These are phyloP conservation scores for Phytophthora hibernalis DNA, from an alignment of 352 stramenopile species.

Conservation along the genomic window DNA sequence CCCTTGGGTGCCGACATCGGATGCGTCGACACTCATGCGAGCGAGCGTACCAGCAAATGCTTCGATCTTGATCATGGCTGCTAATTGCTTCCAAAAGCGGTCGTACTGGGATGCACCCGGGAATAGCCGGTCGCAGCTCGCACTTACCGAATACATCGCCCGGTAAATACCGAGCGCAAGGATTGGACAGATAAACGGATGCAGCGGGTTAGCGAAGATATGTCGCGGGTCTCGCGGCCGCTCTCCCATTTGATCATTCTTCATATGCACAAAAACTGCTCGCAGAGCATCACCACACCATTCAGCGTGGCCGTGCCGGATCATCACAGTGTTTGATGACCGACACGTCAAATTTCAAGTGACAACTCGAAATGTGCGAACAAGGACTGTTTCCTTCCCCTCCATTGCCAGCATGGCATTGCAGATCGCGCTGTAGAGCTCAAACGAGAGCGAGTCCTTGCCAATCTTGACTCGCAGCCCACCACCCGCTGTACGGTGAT, in stretches of 20 bases:
- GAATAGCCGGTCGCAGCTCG: no score
- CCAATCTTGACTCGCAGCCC: neutral
- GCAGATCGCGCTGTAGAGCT: neutral
- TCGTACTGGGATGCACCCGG: no score
- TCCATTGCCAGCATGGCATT: neutral
- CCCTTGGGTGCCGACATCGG: no score
- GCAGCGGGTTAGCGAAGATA: conserved; percentile 1
- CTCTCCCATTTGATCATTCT: conserved; percentile 35
- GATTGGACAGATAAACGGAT: neutral
- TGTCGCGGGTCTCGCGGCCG: conserved; percentile 5
- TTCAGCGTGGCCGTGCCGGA: conserved; percentile 26
- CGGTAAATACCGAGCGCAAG: neutral
- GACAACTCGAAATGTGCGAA: conserved; percentile 9
- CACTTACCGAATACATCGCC: neutral
- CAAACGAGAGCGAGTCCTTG: conserved; percentile 7
- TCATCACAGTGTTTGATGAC: conserved; percentile 10
- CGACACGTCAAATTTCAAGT: conserved; percentile 28
- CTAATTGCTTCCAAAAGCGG: no score
- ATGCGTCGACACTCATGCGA: no score
- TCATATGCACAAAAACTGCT: conserved; percentile 42
- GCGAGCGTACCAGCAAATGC: no score
- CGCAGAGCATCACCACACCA: conserved; percentile 31
- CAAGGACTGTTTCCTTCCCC: conserved; percentile 11
- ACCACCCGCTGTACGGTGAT: neutral
- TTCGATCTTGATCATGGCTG: no score